These are phyloP conservation scores for Wickerhamiella parazyma DNA, from an alignment of 805 yeast species.

Conservation along the genomic window DNA sequence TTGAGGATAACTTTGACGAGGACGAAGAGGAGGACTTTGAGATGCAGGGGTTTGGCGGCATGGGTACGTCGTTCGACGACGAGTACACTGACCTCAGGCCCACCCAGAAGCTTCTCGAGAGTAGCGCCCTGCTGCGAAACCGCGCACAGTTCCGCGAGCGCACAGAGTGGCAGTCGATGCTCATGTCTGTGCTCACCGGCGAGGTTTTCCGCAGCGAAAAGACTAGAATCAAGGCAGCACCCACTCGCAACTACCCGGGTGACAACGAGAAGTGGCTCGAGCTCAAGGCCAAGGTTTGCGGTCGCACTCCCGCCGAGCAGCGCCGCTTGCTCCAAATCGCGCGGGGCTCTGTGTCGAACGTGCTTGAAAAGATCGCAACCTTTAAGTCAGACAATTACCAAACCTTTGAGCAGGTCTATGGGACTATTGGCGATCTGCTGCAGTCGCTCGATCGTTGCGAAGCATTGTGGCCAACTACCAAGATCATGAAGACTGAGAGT, in stretches of 20 bases:
- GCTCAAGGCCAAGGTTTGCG: constrained; percentile 65
- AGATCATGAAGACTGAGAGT: constrained; percentile 66
- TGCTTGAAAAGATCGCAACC: constrained; percentile 52
- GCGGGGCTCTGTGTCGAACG: constrained; percentile 56
- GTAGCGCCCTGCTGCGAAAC: constrained; percentile 20
- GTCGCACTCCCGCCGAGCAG: constrained; percentile 72
- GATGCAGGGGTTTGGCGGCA: constrained; percentile 22
- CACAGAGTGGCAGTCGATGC: constrained; percentile 92
- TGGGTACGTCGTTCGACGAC: constrained; percentile 24
- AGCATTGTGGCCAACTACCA: constrained; percentile 63
- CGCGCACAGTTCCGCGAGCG: constrained; percentile 42
- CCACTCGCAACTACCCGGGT: constrained; percentile 35
- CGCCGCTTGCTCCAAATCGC: constrained; percentile 51
- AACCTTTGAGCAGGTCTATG: constrained; percentile 27
- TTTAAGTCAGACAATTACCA: constrained; percentile 37
- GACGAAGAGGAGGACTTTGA: constrained; percentile 17
- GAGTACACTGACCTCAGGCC: constrained; percentile 20
- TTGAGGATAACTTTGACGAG: constrained; percentile 6
- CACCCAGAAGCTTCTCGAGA: constrained; percentile 16
- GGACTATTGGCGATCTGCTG: constrained; percentile 43
- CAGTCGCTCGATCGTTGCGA: constrained; percentile 53
- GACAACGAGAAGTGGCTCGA: constrained; percentile 72
- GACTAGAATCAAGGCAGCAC: constrained; percentile 39
- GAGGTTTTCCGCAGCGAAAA: constrained; percentile 89
- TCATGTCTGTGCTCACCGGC: constrained; percentile 80